Conservation (phyloP, 192 early-diverging fungal species). For the Hyaloraphidium curvatum region DNA sequence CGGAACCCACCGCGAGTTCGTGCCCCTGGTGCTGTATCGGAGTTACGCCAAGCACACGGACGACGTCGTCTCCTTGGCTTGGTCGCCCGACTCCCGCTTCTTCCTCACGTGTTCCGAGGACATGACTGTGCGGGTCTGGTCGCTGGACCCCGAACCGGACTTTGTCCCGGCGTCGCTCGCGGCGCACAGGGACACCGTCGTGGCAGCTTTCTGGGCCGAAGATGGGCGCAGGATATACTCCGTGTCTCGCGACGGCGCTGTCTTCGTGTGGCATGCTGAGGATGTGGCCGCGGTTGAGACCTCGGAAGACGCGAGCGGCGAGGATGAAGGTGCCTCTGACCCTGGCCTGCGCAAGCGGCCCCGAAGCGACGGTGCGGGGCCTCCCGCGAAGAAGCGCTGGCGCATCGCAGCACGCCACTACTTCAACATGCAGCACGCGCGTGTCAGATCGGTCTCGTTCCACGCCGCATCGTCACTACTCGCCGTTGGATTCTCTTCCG, state of each 20-base stretch:
- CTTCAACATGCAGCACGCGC: constrained; percentile 56
- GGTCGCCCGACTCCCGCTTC: constrained; percentile 70
- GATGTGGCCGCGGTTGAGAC: constrained; percentile 30
- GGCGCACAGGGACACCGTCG: constrained; percentile 65
- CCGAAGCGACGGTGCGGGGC: constrained; percentile 29
- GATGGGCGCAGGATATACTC: constrained; percentile 57
- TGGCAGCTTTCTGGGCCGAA: constrained; percentile 66
- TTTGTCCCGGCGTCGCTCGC: constrained; percentile 54
- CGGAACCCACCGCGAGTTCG: constrained; percentile 75
- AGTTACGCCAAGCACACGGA: constrained; percentile 70
- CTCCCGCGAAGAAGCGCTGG: constrained; percentile 1
- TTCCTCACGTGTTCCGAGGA: constrained; percentile 46
- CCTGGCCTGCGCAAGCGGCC: constrained; percentile 7
- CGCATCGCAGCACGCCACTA: constrained; percentile 29
- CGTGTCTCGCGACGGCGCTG: constrained; percentile 68
- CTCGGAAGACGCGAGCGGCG: constrained; percentile 25
- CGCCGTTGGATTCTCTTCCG: constrained; percentile 78
- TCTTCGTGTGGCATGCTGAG: constrained; percentile 50
- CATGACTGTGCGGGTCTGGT: constrained; percentile 59
- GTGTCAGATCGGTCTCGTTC: constrained; percentile 61
- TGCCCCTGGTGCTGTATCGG: constrained; percentile 71
- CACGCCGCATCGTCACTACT: constrained; percentile 48
- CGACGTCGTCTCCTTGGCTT: constrained; percentile 60
- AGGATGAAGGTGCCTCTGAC: constrained; percentile 17
- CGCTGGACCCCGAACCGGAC: constrained; percentile 46